These are phyloP conservation scores for Huntiella savannae DNA, from an alignment of 2,329 filamentous ascomycete species.

Conservation along the genomic window DNA sequence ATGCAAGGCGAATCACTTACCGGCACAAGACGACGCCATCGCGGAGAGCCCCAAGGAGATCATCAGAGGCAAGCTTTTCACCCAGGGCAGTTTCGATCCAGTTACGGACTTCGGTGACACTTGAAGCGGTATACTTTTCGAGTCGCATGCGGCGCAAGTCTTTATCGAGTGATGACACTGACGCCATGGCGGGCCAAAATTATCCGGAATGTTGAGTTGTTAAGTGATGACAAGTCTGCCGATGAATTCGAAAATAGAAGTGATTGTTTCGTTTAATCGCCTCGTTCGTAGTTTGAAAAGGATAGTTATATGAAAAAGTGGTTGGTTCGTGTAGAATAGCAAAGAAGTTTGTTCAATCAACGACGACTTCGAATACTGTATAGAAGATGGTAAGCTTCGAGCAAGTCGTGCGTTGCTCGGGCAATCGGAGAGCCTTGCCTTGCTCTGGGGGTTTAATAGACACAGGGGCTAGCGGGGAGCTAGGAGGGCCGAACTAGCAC, in stretches of 20 bases:
- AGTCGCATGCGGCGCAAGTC: constrained; percentile 87
- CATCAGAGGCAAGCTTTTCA: constrained; percentile 49
- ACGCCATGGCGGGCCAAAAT: constrained; percentile 47
- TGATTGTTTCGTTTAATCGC: not conserved
- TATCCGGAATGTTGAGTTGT: not conserved
- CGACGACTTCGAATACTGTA: not conserved
- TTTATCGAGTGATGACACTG: constrained; percentile 81
- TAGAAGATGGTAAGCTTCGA: not conserved
- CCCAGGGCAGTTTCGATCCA: constrained; percentile 78
- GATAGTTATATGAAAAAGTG: not conserved
- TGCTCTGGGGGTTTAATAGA: constrained; percentile 4
- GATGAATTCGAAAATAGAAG: not conserved
- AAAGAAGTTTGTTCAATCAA: not conserved
- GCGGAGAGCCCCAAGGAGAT: constrained; percentile 71
- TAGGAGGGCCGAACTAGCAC: too few relatives aligned
- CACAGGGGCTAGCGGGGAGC: not conserved
- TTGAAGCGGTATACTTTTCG: constrained; percentile 79
- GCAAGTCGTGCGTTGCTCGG: constrained; percentile 3
- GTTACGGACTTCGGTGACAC: constrained; percentile 61
- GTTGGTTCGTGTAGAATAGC: not conserved
- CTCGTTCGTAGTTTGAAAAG: not conserved
- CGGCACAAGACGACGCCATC: constrained; percentile 88
- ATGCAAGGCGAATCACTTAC: constrained; percentile 28
- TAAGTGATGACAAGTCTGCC: not conserved
- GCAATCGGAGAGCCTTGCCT: not conserved